A percentile compares a stretch with the other conserved stretches of the same genome.
These are phyloP conservation scores for Elsinoe arachidis DNA, from an alignment of 2,329 filamentous ascomycete species.

Conservation along the genomic window DNA sequence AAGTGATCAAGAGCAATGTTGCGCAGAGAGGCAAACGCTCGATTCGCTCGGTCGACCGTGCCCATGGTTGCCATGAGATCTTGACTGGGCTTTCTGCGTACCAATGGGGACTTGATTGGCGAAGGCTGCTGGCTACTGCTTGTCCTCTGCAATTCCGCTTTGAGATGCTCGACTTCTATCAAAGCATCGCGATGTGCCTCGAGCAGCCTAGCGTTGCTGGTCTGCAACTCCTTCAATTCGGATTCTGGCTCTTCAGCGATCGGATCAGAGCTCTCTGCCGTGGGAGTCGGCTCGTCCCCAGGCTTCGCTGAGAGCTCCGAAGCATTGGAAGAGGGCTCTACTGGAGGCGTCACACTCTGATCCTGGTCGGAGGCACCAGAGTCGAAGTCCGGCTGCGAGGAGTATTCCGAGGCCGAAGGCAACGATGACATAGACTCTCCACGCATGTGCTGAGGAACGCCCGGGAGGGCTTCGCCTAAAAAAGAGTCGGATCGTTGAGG, in stretches of 20 bases:
- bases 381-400: constrained; percentile 68
- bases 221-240: constrained; percentile 61
- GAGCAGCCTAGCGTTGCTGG: constrained; percentile 77
- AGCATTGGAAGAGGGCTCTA: background rate
- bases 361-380: constrained; percentile 19
- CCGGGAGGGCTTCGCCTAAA: constrained; percentile 59
- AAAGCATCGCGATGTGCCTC: constrained; percentile 72
- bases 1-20: constrained; percentile 85
- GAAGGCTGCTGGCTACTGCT: constrained; percentile 19
- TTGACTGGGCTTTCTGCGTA: constrained; percentile 88
- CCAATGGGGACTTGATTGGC: constrained; percentile 52
- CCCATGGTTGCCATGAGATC: constrained; percentile 51
- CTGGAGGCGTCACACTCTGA: background rate
- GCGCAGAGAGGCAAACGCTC: constrained; percentile 80
- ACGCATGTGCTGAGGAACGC: constrained; percentile 57
- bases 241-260: constrained; percentile 64
- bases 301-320: background rate
- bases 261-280: background rate
- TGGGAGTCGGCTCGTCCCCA: constrained; percentile 6
- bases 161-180: constrained; percentile 82
- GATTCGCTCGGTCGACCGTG: constrained; percentile 73
- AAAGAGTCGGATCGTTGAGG: constrained; percentile 64
- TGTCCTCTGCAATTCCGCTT: constrained; percentile 72
- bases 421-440: constrained; percentile 78
- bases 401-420: constrained; percentile 69